phyloP scores from a whole-genome alignment of 495 filamentous ascomycete genomes.

The Trichoderma erinaceum region DNA sequence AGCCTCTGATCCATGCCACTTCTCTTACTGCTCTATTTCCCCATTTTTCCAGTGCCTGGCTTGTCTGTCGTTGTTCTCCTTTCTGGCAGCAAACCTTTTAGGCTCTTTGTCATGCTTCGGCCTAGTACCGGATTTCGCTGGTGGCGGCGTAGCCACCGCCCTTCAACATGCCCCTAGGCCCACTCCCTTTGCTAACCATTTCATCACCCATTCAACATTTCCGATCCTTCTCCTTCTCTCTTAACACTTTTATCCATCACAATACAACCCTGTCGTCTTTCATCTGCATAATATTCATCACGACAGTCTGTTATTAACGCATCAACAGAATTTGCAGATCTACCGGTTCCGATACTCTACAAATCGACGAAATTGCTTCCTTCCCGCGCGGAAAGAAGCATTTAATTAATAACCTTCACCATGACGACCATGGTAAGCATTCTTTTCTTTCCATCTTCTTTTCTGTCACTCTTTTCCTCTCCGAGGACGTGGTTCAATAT shows the following conservation, averaged over 20 bases:
- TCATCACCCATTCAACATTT: conserved; percentile 1
- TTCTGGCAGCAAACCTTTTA: background rate
- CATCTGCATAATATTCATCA: background rate
- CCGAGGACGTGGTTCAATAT: background rate
- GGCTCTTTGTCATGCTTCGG: conserved; percentile 11
- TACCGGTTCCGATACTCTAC: background rate
- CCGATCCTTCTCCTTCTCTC: background rate
- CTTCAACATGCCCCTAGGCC: conserved; percentile 7
- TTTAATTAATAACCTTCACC: background rate
- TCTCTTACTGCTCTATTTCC: background rate
- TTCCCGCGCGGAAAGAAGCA: conserved; percentile 3
- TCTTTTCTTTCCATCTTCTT: background rate
- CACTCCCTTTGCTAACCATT: conserved; percentile 12
- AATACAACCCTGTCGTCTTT: background rate
- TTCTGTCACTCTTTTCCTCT: background rate
- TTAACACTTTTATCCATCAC: background rate
- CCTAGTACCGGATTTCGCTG: conserved; percentile 8
- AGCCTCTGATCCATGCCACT: background rate
- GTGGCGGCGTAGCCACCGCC: conserved; percentile 11
- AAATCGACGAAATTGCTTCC: background rate
- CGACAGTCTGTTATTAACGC: background rate
- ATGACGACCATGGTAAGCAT: conserved; percentile 50
- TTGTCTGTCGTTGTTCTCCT: background rate
- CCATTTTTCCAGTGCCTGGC: background rate
- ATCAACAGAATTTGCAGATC: background rate